Conservation (phyloP, 169 alveolate species). For the Eimeria acervulina region DNA sequence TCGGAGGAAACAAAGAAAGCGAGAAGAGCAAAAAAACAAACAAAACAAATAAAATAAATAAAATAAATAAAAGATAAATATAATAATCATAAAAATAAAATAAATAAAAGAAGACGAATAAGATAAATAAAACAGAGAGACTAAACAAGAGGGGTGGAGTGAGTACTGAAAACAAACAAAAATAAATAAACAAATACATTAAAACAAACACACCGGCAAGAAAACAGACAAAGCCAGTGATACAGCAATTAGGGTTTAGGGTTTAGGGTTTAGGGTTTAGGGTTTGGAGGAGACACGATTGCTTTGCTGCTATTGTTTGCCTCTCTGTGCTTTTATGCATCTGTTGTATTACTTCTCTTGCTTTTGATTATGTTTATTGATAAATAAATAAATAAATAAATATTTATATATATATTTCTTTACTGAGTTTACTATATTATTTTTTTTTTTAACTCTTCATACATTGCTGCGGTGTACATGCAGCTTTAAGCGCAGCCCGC, state of each 20-base stretch:
- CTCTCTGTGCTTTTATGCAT: neutral
- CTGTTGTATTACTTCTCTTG: neutral
- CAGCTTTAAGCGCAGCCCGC: neutral
- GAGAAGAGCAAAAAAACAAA: too few species aligned
- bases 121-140: too few species aligned
- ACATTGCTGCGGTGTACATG: too few species aligned
- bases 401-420: neutral
- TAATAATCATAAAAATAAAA: too few species aligned
- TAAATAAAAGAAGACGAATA: too few species aligned
- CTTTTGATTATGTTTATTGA: neutral
- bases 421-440: neutral
- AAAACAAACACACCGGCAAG: neutral
- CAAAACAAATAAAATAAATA: too few species aligned
- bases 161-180: too few species aligned
- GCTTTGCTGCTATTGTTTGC: neutral
- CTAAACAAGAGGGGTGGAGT: too few species aligned
- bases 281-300: neutral
- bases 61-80: too few species aligned
- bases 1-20: too few species aligned
- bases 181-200: too few species aligned
- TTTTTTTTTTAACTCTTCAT: neutral
- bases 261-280: neutral
- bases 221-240: neutral
- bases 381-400: neutral
- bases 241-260: too few species aligned